Conservation (phyloP, 2,329 filamentous ascomycete species). For the Gliomastix tumulicola region DNA sequence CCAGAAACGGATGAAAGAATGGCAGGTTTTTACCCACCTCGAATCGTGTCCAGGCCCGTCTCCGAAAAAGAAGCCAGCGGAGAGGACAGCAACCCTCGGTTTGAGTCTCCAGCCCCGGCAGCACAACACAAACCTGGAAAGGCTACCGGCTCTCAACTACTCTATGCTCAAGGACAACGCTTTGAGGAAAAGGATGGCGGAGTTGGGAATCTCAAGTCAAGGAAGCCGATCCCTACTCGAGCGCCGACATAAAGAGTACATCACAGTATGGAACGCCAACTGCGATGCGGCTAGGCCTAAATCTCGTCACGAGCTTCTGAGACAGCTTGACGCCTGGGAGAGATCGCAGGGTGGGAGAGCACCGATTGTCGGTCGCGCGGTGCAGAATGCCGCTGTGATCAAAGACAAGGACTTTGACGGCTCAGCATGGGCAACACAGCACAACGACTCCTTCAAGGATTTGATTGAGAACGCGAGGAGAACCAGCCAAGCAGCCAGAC, state of each 20-base stretch:
- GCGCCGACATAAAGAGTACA: constrained; percentile 82
- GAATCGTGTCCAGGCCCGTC: constrained; percentile 51
- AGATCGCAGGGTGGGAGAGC: constrained; percentile 65
- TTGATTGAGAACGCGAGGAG: constrained; percentile 70
- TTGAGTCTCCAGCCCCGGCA: no score
- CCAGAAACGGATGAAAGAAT: constrained; percentile 68
- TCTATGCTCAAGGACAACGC: constrained; percentile 73
- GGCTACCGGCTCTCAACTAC: constrained; percentile 78
- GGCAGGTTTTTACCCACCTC: constrained; percentile 72
- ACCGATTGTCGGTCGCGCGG: constrained; percentile 22
- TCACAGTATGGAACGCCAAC: constrained; percentile 95
- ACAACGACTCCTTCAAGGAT: constrained; percentile 69
- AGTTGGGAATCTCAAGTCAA: constrained; percentile 67
- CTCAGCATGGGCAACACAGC: constrained; percentile 63
- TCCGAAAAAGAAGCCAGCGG: not conserved
- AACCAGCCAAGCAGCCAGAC: constrained; percentile 36
- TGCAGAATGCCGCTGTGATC: constrained; percentile 39
- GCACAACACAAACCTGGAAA: constrained; percentile 40
- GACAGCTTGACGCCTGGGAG: constrained; percentile 83
- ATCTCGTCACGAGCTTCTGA: constrained; percentile 62
- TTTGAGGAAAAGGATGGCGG: constrained; percentile 73
- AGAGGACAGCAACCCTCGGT: no score
- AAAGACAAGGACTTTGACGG: constrained; percentile 88
- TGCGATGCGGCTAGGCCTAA: constrained; percentile 76
- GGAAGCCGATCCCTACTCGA: constrained; percentile 67